Percentiles rank a stretch among this genome's conserved stretches.
phyloP scores from a whole-genome alignment of 2,329 filamentous ascomycete genomes.

The Zasmidium angulare region DNA sequence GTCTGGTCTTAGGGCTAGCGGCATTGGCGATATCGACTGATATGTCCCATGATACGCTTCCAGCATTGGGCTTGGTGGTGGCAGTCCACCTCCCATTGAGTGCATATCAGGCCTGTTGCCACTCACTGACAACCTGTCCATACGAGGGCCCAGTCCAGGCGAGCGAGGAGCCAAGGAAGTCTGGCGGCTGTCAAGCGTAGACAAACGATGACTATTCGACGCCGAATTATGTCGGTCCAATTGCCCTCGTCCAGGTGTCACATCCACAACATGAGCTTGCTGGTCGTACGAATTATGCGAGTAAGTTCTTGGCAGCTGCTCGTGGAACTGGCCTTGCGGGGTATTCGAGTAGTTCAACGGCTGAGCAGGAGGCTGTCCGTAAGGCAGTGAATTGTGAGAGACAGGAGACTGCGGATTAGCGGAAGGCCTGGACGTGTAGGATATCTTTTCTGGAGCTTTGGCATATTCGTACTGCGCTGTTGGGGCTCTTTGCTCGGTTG shows the following conservation, averaged over 20 bases:
- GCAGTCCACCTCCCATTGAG: conserved; percentile 41
- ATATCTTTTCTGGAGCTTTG: conserved; percentile 40
- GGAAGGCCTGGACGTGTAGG: conserved; percentile 42
- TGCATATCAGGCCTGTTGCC: conserved; percentile 45
- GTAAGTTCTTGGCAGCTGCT: conserved; percentile 23
- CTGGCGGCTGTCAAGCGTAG: conserved; percentile 11
- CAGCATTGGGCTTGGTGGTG: conserved; percentile 79
- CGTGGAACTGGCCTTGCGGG: conserved; percentile 16
- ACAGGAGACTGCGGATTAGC: conserved; percentile 1
- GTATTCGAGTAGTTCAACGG: conserved; percentile 16
- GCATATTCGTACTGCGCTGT: conserved; percentile 39
- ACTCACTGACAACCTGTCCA: conserved; percentile 50
- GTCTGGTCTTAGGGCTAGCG: conserved; percentile 68
- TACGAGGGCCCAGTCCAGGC: conserved; percentile 39
- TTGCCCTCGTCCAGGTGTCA: conserved; percentile 38
- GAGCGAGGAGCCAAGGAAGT: conserved; percentile 30
- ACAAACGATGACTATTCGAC: conserved; percentile 21
- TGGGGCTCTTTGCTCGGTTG: conserved; percentile 17
- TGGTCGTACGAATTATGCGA: conserved; percentile 24
- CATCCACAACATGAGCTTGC: conserved; percentile 41
- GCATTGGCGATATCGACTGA: conserved; percentile 92
- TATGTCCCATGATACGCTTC: conserved; percentile 94
- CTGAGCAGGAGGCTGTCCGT: conserved; percentile 16
- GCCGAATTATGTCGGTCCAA: conserved; percentile 19
- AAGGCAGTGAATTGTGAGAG: conserved; percentile 16